Percentiles rank a stretch among this genome's conserved stretches.
phyloP scores from a whole-genome alignment of 768 basidiomycete species.

The Nidularia pulvinata region DNA sequence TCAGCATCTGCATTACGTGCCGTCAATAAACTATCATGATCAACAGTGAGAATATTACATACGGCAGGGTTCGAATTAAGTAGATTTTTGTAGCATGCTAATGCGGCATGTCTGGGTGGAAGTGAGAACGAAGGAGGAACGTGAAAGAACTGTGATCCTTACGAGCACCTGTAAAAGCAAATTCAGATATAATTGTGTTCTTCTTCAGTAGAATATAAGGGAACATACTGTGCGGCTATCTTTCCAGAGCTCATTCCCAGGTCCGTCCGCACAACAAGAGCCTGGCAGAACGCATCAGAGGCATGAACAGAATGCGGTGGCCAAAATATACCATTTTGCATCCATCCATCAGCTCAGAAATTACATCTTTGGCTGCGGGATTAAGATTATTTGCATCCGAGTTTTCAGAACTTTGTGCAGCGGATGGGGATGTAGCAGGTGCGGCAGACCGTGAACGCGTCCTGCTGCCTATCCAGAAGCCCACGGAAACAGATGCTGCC shows the following conservation, averaged over 20 bases:
- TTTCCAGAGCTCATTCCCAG: slow-evolving; percentile 71
- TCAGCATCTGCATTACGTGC: slow-evolving; percentile 46
- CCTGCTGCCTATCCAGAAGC: slow-evolving; percentile 36
- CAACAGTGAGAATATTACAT: not conserved
- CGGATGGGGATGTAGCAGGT: too few relatives aligned
- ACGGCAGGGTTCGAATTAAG: slow-evolving; percentile 68
- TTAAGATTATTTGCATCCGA: too few relatives aligned
- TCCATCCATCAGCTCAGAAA: slow-evolving; percentile 37
- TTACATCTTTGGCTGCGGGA: not conserved
- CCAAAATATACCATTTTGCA: slow-evolving; percentile 50
- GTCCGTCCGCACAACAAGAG: slow-evolving; percentile 64
- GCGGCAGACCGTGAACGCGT: slow-evolving; percentile 13
- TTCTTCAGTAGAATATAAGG: too few relatives aligned
- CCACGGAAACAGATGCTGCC: slow-evolving; percentile 32
- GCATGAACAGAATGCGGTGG: not conserved
- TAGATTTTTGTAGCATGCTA: slow-evolving; percentile 85
- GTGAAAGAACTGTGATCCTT: too few relatives aligned
- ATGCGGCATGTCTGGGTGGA: slow-evolving; percentile 72
- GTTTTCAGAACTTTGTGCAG: too few relatives aligned
- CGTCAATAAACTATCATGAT: not conserved
- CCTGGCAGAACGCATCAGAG: too few relatives aligned
- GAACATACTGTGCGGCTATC: slow-evolving; percentile 79
- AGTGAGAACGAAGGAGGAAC: too few relatives aligned
- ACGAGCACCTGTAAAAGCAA: too few relatives aligned
- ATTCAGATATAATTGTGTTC: too few relatives aligned